Base-by-base conservation (phyloP, 257 asterid genomes). In the Fraxinus pennsylvanica region DNA sequence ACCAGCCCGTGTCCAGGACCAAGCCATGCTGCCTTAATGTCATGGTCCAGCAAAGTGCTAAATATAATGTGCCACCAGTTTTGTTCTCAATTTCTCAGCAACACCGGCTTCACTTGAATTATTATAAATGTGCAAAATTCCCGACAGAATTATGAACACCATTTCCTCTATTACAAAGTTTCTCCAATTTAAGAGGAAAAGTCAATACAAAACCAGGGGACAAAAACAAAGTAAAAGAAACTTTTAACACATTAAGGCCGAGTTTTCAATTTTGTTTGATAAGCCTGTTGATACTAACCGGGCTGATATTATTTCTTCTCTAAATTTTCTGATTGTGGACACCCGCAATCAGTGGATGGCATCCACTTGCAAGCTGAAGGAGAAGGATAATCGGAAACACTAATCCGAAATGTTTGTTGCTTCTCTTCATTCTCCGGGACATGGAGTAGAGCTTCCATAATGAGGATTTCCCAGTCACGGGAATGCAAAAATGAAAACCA, bases 401-500 rank as follows among this genome's bases (percentile, higher is more conserved):
- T 90, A 14, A 94, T 86, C 72, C 97, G 90, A 80, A 85, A 88
- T 0, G 99, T 90, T 77, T 83, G 96, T 76, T 87, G 88, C 86
- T 90, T 90, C 87, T 86, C 83, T 38, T 94, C 94, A 9, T 91
- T 91, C 19, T 85, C 89, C 0, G 96, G 99, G 39, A 91, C 89
- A 35, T 91, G 95, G 73, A 94, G 90, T 54, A 92, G 90, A 78
- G 97, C 97, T 81, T 94, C 99, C 95, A 92, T 90, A 21, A 94
- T 86, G 70, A 94, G 93, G 84, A 94, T 90, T 61, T 94, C 99
- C 97, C 97, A 92, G 81, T 92, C 93, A 2, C 83, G 89, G 5
- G 96, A 84, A 70, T 90, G 80, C 57, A 94, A 77, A 74, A 89
- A 80, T 76, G 96, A 82, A 83, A 90, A 71, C 92, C 89, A 88